Conservation (phyloP, 805 yeast genomes). For the Lipomyces sp. region DNA sequence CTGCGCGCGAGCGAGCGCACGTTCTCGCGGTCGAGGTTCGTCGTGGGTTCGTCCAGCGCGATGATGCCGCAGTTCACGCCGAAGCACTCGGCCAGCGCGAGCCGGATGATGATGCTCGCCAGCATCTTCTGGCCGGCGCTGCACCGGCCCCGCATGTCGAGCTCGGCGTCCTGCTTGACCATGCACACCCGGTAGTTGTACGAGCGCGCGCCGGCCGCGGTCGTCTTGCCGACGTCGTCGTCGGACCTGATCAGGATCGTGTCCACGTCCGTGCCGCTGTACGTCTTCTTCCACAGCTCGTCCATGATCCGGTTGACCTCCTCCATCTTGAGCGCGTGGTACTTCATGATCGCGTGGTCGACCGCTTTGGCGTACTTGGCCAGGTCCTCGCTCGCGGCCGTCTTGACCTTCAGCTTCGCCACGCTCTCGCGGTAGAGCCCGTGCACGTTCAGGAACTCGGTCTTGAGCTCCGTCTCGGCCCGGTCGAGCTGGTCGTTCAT, state of each 20-base stretch:
- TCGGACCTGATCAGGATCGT: conserved; percentile 84
- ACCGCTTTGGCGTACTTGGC: conserved; percentile 78
- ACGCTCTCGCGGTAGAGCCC: conserved; percentile 62
- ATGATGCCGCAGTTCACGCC: conserved; percentile 94
- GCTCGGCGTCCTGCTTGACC: conserved; percentile 86
- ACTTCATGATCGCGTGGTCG: conserved; percentile 90
- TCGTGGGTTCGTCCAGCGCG: conserved; percentile 96
- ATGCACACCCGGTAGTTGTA: conserved; percentile 55
- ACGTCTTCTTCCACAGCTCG: conserved; percentile 91
- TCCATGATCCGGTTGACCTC: conserved; percentile 84
- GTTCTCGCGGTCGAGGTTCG: conserved; percentile 87
- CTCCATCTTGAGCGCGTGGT: conserved; percentile 85
- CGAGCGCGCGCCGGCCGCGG: conserved; percentile 36
- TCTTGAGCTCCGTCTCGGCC: conserved; percentile 55
- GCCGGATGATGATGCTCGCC: conserved; percentile 84
- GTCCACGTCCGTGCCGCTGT: conserved; percentile 93
- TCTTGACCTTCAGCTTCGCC: conserved; percentile 70
- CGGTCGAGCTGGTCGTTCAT: conserved; percentile 64
- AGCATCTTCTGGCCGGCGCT: conserved; percentile 97
- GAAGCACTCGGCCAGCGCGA: conserved; percentile 93
- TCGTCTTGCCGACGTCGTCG: conserved; percentile 45
- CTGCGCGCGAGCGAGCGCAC: conserved; percentile 83
- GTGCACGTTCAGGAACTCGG: conserved; percentile 71
- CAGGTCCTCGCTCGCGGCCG: conserved; percentile 75
- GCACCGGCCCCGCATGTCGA: conserved; percentile 98